These are phyloP conservation scores for Sphagnurus paluster DNA, from an alignment of 1,284 basidiomycete species.

Conservation along the genomic window DNA sequence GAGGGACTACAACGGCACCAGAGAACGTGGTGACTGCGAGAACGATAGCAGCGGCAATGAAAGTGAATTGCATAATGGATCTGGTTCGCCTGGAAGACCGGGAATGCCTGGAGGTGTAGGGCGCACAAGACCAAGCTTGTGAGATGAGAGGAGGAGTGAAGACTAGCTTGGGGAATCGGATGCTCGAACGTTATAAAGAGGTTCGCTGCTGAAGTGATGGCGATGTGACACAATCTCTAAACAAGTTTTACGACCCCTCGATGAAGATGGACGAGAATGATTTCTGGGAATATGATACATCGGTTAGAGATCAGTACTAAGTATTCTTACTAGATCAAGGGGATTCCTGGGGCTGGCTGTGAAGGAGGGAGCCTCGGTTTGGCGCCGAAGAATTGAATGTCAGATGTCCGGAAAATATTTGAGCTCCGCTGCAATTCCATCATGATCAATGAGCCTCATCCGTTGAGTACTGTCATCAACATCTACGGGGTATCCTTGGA, in stretches of 20 bases:
- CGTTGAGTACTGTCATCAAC: no score
- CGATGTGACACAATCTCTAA: conserved; percentile 15
- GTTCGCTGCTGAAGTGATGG: conserved; percentile 8
- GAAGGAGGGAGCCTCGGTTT: no score
- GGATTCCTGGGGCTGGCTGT: no score
- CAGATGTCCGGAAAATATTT: no score
- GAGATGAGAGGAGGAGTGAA: conserved; percentile 24
- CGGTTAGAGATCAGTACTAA: no score
- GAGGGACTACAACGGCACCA: conserved; percentile 22
- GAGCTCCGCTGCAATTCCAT: no score
- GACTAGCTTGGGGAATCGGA: conserved; percentile 27
- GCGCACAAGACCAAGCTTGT: conserved; percentile 30
- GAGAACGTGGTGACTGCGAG: conserved; percentile 20
- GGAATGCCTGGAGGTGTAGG: conserved; percentile 12
- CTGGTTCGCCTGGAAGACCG: conserved; percentile 22
- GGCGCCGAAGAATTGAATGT: no score
- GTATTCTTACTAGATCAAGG: no score
- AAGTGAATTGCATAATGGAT: conserved; percentile 24
- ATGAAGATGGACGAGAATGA: not conserved
- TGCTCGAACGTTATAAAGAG: conserved; percentile 11
- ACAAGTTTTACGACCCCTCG: conserved; percentile 6
- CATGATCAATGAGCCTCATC: no score
- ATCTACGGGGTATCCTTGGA: no score
- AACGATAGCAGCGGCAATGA: conserved; percentile 17
- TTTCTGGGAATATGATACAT: not conserved